A percentile compares a stretch with the other conserved stretches of the same genome.
phyloP scores from a whole-genome alignment of 331 rosid species.

The Acacia pycnantha region DNA sequence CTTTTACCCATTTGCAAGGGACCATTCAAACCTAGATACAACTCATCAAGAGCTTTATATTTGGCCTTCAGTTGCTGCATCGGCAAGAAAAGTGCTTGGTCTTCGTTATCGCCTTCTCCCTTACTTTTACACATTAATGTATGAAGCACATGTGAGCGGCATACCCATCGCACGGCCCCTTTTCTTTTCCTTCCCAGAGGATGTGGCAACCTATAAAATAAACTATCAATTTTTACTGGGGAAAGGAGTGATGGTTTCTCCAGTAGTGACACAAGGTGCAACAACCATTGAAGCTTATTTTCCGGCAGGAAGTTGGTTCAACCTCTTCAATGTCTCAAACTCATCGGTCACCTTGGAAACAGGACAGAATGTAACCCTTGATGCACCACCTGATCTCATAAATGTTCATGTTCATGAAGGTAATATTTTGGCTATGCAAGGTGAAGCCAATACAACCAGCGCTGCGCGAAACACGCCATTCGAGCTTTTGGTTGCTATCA shows the following conservation, averaged over 20 bases:
- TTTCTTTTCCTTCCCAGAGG: conserved; percentile 88
- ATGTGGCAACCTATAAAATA: conserved; percentile 59
- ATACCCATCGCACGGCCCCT: conserved; percentile 81
- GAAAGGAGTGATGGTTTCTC: conserved; percentile 72
- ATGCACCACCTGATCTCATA: conserved; percentile 70
- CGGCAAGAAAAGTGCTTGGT: conserved; percentile 76
- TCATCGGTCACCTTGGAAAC: conserved; percentile 47
- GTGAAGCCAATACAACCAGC: conserved; percentile 67
- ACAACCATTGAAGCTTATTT: conserved; percentile 68
- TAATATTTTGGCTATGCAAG: conserved; percentile 73
- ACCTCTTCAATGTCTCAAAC: conserved; percentile 64
- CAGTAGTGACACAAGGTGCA: conserved; percentile 55
- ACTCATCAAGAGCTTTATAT: conserved; percentile 77
- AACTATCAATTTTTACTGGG: conserved; percentile 71
- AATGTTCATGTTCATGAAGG: conserved; percentile 81
- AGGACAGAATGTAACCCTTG: conserved; percentile 55
- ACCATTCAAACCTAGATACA: conserved; percentile 51
- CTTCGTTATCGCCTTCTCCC: conserved; percentile 87
- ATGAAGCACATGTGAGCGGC: conserved; percentile 68
- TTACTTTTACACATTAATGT: conserved; percentile 70
- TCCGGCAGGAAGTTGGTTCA: conserved; percentile 86
- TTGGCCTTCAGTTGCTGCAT: conserved; percentile 81
- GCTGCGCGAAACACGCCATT: conserved; percentile 66
- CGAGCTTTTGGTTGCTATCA: conserved; percentile 54
- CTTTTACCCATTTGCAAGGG: conserved; percentile 85